Evolutionary conservation across 768 basidiomycete genomes (phyloP).

Genomic region (Hemileccinum impolitum): DNA sequence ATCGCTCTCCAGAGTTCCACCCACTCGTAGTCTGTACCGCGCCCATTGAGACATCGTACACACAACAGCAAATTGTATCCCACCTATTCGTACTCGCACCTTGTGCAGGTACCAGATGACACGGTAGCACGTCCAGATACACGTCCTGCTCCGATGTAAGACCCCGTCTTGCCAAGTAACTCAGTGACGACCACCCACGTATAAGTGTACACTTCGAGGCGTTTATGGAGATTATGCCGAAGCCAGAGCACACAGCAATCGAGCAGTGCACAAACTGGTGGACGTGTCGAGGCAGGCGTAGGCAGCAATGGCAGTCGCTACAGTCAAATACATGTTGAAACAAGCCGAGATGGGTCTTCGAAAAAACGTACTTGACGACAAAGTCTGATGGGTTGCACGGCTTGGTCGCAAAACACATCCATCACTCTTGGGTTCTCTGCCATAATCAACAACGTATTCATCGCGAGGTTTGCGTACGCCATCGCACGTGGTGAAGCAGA

Average conservation of each 20-base stretch:
- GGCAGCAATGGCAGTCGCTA: conserved; percentile 56
- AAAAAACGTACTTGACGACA: conserved; percentile 57
- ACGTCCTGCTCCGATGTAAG: conserved; percentile 39
- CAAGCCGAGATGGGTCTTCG: neutral
- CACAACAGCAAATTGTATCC: conserved; percentile 12
- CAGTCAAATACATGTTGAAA: conserved; percentile 1
- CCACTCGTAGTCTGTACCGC: conserved; percentile 60
- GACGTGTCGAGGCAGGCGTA: conserved; percentile 33
- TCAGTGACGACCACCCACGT: conserved; percentile 37
- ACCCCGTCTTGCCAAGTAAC: neutral
- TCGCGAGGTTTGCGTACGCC: conserved; percentile 57
- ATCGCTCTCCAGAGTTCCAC: conserved; percentile 59
- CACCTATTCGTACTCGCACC: conserved; percentile 53
- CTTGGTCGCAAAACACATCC: conserved; percentile 42
- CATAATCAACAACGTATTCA: conserved; percentile 51
- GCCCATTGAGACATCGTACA: neutral
- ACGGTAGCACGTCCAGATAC: conserved; percentile 52
- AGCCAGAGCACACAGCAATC: conserved; percentile 70
- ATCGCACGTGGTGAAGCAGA: conserved; percentile 53
- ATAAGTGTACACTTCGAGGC: conserved; percentile 55
- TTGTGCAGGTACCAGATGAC: conserved; percentile 57
- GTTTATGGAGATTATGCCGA: conserved; percentile 65
- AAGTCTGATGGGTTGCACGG: conserved; percentile 43
- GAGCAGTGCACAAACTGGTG: conserved; percentile 56
- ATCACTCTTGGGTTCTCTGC: conserved; percentile 49